A percentile compares a stretch with the other conserved stretches of the same genome.
Evolutionary conservation across 345 rosid genomes (phyloP).

Genomic region (Citrus sp.): DNA sequence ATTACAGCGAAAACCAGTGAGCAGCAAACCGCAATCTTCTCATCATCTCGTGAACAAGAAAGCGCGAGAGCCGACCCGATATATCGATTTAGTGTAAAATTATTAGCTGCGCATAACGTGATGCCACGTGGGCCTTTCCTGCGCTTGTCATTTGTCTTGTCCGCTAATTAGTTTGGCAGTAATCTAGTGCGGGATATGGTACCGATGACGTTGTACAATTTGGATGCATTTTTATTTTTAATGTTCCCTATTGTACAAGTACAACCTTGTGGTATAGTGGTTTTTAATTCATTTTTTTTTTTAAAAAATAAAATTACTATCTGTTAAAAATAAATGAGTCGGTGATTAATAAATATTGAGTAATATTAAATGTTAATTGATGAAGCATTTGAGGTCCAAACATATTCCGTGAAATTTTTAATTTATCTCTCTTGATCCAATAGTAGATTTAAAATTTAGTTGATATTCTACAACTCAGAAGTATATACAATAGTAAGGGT

Average conservation of each 20-base stretch:
- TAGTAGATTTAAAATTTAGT: neutral
- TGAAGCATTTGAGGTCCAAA: too few species aligned
- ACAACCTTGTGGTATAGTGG: too few species aligned
- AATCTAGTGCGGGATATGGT: neutral
- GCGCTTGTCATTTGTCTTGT: neutral
- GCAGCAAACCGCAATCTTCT: conserved; percentile 11
- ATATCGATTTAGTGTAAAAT: neutral
- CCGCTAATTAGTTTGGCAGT: neutral
- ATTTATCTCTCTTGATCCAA: neutral
- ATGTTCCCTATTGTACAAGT: too few species aligned
- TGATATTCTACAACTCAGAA: neutral
- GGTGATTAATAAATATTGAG: neutral
- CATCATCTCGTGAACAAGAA: neutral
- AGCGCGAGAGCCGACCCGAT: conserved; percentile 19
- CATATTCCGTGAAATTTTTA: too few species aligned
- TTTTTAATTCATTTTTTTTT: too few species aligned
- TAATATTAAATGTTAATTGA: neutral
- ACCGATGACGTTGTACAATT: too few species aligned
- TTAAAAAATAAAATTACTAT: too few species aligned
- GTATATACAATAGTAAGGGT: neutral
- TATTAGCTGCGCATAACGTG: neutral
- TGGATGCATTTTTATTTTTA: too few species aligned
- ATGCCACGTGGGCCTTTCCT: conserved; percentile 27
- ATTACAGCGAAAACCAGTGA: conserved; percentile 23
- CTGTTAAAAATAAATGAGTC: neutral